Evolutionary conservation across 2,329 filamentous ascomycete genomes (phyloP), one percentile per base, ranked within the genome.

Genomic region (Cercospora sojina): DNA sequence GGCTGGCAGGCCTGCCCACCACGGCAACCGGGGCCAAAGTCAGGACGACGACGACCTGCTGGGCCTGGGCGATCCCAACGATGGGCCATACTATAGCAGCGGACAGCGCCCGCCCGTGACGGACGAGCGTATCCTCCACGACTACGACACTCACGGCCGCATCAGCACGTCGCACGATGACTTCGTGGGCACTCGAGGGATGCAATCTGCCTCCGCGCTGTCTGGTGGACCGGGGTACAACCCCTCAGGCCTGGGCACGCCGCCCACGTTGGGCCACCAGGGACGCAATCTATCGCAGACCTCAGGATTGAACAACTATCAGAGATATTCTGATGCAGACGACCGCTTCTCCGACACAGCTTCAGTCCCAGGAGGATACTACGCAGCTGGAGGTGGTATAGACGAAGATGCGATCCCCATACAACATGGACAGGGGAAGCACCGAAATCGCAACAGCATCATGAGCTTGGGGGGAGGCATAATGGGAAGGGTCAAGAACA

Each of bases 151-250:
- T 13, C 86, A 86, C 68, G 81, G 88, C 65, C 90, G 94, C 72
- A 91, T 93, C 61, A 97, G 93, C 27, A 88, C 94, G 61, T 96
- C 93, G 66, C 97, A 97, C 80, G 94, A 97, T 83, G 91, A 95
- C 74, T 98, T 97, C 78, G 90, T 98, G 69, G 94, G 94, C 70
- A 70, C 72, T 29, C 67, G 67, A 59, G 88, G 84, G 59, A 82
- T 83, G 70, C 66, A 61, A 18, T 62, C 63, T 16, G 55, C 57
- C 32, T 83, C 83, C 7, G 75, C 73, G 41, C 70, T 83, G 72
- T 79, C 81, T 62, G 79, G 81, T 72, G 78, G 80, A 43, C 80
- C 82, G 67, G 80, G 79, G 23, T 71, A 74, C 64, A 75, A 76
- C n/a, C 68, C 74, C 23, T 72, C 79, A 53, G 77, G 77, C 35